Percentiles rank a stretch among this genome's conserved stretches.
Conservation (phyloP, 1,139 yeast genomes). For the Blastobotrys malaysiensis region DNA sequence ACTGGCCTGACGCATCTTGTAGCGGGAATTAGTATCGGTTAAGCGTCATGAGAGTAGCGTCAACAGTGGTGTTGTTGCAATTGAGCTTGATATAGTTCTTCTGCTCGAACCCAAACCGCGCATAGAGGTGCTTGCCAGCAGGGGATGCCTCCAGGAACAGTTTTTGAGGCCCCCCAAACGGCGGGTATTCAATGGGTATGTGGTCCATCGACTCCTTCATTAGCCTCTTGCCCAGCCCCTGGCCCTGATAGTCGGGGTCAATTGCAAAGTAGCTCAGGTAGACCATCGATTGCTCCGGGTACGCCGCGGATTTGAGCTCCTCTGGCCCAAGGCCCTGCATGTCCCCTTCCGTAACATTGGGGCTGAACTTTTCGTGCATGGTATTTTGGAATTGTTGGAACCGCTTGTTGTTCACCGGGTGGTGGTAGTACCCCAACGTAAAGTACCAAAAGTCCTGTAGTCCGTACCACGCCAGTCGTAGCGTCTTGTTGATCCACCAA, state of each 20-base stretch:
- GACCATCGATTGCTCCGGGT: conserved; percentile 9
- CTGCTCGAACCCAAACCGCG: conserved; percentile 6
- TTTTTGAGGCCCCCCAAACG: conserved; percentile 11
- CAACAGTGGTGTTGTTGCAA: not conserved
- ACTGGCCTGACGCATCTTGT: not conserved
- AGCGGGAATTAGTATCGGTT: not conserved
- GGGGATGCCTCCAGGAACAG: conserved; percentile 8
- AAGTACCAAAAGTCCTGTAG: not conserved
- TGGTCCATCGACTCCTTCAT: conserved; percentile 25
- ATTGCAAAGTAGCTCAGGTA: conserved; percentile 18
- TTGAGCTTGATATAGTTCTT: not conserved
- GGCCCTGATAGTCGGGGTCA: conserved; percentile 32
- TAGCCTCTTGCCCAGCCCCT: conserved; percentile 37
- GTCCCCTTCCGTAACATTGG: not conserved
- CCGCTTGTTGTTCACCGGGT: not conserved
- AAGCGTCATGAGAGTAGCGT: not conserved
- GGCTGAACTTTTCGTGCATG: conserved; percentile 2
- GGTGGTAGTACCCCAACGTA: not conserved
- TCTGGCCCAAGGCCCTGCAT: not conserved
- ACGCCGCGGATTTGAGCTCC: conserved; percentile 1
- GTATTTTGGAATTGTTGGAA: not conserved
- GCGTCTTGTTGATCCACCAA: conserved; percentile 3
- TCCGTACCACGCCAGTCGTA: not conserved
- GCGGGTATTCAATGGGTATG: conserved; percentile 7
- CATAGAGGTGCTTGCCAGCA: conserved; percentile 6